These are phyloP conservation scores for Withania somnifera DNA, from an alignment of 305 asterid species.

Conservation along the genomic window DNA sequence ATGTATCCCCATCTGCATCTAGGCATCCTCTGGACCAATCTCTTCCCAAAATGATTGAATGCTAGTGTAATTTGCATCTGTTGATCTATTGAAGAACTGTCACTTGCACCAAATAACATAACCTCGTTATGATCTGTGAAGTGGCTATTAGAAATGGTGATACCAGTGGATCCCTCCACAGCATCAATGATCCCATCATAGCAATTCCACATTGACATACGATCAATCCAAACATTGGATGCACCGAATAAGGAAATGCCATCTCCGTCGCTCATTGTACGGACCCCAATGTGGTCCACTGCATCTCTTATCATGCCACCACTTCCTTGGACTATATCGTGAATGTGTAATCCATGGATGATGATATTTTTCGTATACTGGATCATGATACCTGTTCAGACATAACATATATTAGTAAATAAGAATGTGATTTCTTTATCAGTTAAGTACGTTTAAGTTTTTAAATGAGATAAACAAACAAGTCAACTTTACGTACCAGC, in stretches of 20 bases:
- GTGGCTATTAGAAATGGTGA: conserved; percentile 27
- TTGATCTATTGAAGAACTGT: conserved; percentile 28
- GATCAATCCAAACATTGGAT: conserved; percentile 26
- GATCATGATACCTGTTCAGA: neutral
- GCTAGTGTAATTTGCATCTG: conserved; percentile 72
- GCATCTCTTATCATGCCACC: conserved; percentile 19
- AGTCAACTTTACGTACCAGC: conserved; percentile 8
- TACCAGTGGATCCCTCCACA: conserved; percentile 21
- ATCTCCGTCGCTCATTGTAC: conserved; percentile 29
- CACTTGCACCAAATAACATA: conserved; percentile 64
- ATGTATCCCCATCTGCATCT: conserved; percentile 55
- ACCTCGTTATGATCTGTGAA: conserved; percentile 36
- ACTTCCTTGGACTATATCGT: conserved; percentile 2
- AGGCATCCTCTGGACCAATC: conserved; percentile 80
- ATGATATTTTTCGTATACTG: conserved; percentile 15
- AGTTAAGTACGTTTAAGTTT: neutral
- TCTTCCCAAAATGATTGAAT: conserved; percentile 73
- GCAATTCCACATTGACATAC: conserved; percentile 24
- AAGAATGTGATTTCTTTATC: neutral
- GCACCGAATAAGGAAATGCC: conserved; percentile 24
- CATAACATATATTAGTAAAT: neutral
- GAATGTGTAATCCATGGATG: conserved; percentile 24
- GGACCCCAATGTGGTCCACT: conserved; percentile 6
- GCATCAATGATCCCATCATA: conserved; percentile 23
- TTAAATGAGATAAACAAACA: neutral